A percentile compares a stretch with the other conserved stretches of the same genome.
phyloP scores from a whole-genome alignment of 2,329 filamentous ascomycete genomes.

The Helotiales sp. region DNA sequence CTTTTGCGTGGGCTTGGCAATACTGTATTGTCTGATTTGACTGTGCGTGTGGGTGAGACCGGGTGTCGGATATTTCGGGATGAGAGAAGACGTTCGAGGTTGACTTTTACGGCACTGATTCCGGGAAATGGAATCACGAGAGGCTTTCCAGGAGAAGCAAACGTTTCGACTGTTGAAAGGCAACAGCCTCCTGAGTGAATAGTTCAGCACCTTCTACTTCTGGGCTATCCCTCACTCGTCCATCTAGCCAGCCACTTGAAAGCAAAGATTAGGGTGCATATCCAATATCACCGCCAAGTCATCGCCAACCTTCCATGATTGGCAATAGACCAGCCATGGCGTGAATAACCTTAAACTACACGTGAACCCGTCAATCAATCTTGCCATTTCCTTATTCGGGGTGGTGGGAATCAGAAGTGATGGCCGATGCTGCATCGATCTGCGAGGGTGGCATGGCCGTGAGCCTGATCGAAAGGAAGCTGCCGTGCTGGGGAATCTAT shows the following conservation, averaged over 20 bases:
- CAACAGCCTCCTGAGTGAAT: too few relatives aligned
- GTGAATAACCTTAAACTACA: conserved; percentile 2
- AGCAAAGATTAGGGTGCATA: not conserved
- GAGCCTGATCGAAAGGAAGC: too few relatives aligned
- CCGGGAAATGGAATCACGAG: not conserved
- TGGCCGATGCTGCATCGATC: not conserved
- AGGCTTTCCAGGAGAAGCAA: not conserved
- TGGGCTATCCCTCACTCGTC: not conserved
- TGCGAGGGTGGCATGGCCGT: not conserved
- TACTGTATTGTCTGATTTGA: not conserved
- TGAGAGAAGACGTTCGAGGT: not conserved
- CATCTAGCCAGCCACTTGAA: not conserved
- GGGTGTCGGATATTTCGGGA: not conserved
- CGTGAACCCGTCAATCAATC: not conserved
- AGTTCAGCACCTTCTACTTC: not conserved
- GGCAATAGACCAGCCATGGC: not conserved
- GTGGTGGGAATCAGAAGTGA: not conserved
- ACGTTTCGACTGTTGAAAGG: not conserved
- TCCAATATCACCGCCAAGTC: not conserved
- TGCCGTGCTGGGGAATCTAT: too few relatives aligned
- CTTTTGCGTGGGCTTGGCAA: not conserved
- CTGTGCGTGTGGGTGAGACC: not conserved
- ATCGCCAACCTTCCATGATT: conserved; percentile 1
- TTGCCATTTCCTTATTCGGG: not conserved
- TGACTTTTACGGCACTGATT: not conserved